A percentile compares a stretch with the other conserved stretches of the same genome.
Evolutionary conservation across 2,329 filamentous ascomycete genomes (phyloP).

Genomic region (Mariannaea sp.): DNA sequence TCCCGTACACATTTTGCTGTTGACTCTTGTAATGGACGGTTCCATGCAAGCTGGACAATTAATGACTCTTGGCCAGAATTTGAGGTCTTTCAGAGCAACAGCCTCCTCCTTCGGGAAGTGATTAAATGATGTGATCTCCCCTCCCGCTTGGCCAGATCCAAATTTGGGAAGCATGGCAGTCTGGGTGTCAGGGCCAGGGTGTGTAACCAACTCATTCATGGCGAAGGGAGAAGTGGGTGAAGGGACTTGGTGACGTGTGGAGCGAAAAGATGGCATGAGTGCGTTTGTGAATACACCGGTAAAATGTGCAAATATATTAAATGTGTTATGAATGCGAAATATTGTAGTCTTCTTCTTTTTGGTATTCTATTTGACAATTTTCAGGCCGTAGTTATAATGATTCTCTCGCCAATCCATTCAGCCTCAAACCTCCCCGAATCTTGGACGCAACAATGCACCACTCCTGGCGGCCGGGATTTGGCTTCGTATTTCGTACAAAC

Average conservation of each 20-base stretch:
- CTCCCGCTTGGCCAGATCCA: neutral
- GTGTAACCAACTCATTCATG: neutral
- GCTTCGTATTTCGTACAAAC: too few species aligned
- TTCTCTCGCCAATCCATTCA: too few species aligned
- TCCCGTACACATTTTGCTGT: constrained; percentile 29
- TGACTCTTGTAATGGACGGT: constrained; percentile 28
- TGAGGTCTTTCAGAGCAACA: constrained; percentile 28
- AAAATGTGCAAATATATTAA: too few species aligned
- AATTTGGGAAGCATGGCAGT: constrained; percentile 14
- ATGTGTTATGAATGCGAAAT: too few species aligned
- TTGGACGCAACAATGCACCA: too few species aligned
- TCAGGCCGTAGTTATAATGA: too few species aligned
- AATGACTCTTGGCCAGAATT: constrained; percentile 30
- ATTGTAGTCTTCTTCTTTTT: too few species aligned
- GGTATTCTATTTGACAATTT: too few species aligned
- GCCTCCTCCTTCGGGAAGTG: constrained; percentile 25
- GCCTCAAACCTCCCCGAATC: too few species aligned
- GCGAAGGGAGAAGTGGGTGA: neutral
- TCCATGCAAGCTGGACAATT: constrained; percentile 31
- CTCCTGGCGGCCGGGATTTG: too few species aligned
- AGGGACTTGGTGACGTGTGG: neutral
- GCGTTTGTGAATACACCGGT: too few species aligned
- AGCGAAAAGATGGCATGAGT: neutral
- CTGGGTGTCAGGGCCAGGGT: constrained; percentile 14
- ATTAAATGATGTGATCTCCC: constrained; percentile 22